These are phyloP conservation scores for Melocanna baccifera DNA, from an alignment of 176 grass and related monocot species.

Conservation along the genomic window DNA sequence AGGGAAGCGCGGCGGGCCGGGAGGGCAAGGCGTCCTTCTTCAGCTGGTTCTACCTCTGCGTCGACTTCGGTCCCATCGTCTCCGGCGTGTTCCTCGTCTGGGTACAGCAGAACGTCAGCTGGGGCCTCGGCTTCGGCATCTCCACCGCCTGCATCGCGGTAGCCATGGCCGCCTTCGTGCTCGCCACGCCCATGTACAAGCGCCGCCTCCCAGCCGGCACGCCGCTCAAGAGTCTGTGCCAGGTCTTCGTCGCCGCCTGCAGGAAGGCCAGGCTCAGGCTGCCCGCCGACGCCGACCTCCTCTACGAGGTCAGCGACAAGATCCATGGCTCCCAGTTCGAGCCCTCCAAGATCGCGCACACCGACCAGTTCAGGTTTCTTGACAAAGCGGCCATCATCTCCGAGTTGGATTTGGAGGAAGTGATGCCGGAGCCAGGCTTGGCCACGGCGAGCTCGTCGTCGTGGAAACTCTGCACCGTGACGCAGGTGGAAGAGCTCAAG, in stretches of 20 bases:
- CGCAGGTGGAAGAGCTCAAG: conserved; percentile 86
- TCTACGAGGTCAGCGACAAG: conserved; percentile 52
- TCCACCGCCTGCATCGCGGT: conserved; percentile 56
- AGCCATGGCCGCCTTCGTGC: conserved; percentile 47
- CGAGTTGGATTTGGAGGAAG: conserved; percentile 41
- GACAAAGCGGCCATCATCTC: conserved; percentile 64
- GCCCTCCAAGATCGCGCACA: conserved; percentile 46
- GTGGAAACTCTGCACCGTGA: conserved; percentile 62
- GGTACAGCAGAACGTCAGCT: conserved; percentile 66
- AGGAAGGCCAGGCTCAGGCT: conserved; percentile 25
- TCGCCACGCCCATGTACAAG: conserved; percentile 56
- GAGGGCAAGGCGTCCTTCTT: conserved; percentile 57
- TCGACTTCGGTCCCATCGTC: conserved; percentile 52
- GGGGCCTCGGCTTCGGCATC: conserved; percentile 64
- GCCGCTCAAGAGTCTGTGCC: conserved; percentile 53
- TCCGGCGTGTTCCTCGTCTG: conserved; percentile 60
- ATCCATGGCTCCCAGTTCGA: not conserved
- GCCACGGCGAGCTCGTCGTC: not conserved
- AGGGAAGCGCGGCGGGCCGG: conserved; percentile 38
- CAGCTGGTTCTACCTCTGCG: conserved; percentile 74
- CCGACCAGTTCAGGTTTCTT: conserved; percentile 46
- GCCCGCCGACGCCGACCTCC: conserved; percentile 31
- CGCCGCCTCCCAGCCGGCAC: conserved; percentile 51
- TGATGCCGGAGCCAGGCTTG: not conserved
- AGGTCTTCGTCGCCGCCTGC: conserved; percentile 54